Evolutionary conservation across 768 basidiomycete genomes (phyloP).

Genomic region (Boletales sp.): DNA sequence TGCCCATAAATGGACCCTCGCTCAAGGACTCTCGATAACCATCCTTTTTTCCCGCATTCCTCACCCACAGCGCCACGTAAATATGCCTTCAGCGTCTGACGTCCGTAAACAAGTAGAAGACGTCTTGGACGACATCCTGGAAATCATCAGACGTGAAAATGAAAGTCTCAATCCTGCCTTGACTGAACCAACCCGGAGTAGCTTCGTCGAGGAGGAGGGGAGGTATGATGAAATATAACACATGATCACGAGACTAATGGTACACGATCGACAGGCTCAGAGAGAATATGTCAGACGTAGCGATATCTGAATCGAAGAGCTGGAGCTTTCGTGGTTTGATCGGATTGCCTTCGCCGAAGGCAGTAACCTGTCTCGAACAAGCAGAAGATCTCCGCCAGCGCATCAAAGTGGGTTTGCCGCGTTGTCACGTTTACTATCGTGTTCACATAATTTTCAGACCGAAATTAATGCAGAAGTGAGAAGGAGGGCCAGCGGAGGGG

Average conservation of each 20-base stretch:
- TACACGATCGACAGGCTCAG: background rate
- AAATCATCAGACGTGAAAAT: background rate
- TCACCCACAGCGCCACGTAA: background rate
- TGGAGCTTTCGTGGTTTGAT: slow-evolving; percentile 1
- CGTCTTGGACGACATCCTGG: background rate
- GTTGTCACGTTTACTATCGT: background rate
- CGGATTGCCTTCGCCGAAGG: slow-evolving; percentile 5
- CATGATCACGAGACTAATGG: background rate
- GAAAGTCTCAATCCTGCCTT: background rate
- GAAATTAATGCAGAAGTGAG: slow-evolving; percentile 1
- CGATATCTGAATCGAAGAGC: background rate
- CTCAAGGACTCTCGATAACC: background rate
- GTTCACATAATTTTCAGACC: background rate
- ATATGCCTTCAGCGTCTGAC: background rate
- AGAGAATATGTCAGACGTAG: background rate
- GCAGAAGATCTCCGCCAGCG: slow-evolving; percentile 4
- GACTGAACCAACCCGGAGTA: background rate
- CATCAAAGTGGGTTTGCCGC: slow-evolving; percentile 1
- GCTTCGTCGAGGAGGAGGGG: background rate
- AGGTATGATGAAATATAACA: background rate
- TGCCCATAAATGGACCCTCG: too few relatives aligned
- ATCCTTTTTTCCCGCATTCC: background rate
- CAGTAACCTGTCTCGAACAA: background rate
- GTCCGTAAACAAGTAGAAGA: background rate
- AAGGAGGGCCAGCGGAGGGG: background rate